phyloP scores from a whole-genome alignment of 108 stramenopile genomes.

The Craspedostauros australis region DNA sequence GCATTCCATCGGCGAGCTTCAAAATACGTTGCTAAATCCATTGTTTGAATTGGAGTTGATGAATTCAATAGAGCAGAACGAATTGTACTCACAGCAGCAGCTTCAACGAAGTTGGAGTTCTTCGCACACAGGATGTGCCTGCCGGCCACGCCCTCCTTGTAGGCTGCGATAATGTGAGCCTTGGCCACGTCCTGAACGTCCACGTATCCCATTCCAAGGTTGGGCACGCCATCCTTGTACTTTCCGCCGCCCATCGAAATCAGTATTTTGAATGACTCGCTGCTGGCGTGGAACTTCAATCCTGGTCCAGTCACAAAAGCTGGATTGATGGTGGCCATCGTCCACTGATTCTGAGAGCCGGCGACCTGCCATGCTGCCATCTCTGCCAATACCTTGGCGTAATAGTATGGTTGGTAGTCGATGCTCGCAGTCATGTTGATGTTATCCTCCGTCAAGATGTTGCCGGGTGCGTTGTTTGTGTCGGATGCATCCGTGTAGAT shows the following conservation, averaged over 20 bases:
- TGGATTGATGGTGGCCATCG: slow-evolving; percentile 14
- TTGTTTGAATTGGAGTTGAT: no score
- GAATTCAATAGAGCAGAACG: no score
- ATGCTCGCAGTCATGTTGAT: slow-evolving; percentile 12
- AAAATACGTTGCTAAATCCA: no score
- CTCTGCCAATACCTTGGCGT: slow-evolving; percentile 20
- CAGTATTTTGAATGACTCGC: slow-evolving; percentile 4
- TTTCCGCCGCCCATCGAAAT: slow-evolving; percentile 2
- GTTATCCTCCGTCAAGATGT: neutral
- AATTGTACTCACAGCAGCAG: no score
- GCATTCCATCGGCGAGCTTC: no score
- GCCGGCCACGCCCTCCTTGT: slow-evolving; percentile 1
- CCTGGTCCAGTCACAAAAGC: slow-evolving; percentile 15
- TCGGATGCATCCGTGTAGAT: slow-evolving; percentile 12
- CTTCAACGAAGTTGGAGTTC: neutral
- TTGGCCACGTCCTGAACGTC: slow-evolving; percentile 22
- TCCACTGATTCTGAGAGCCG: slow-evolving; percentile 8
- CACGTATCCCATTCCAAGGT: slow-evolving; percentile 5
- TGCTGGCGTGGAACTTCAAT: slow-evolving; percentile 9
- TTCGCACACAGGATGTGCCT: slow-evolving; percentile 9
- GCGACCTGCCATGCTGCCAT: slow-evolving; percentile 16
- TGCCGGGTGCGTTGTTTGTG: neutral
- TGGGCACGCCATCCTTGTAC: neutral
- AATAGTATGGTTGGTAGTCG: slow-evolving; percentile 7
- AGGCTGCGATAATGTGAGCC: slow-evolving; percentile 20